Base-by-base conservation (phyloP, 1,284 basidiomycete species). In the Boletellus deceptivus region DNA sequence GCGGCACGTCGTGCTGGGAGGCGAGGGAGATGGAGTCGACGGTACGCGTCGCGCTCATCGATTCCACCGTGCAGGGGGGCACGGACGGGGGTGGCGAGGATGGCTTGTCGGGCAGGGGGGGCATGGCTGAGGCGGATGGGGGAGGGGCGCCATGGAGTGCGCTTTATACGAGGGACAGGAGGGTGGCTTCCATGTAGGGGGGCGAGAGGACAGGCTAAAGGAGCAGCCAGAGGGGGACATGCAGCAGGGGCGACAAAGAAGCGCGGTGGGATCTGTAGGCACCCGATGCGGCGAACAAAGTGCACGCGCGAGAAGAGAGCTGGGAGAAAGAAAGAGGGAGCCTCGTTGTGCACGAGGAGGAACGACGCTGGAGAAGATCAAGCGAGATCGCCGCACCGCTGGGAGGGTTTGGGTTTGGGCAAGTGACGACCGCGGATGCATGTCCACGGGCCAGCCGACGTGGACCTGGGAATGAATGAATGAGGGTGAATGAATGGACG, bases 201-300 rank as follows among this genome's bases (percentile, higher is more conserved):
- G n/a, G n/a, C n/a, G n/a, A n/a, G 47, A 36, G 33, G 43, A 52
- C 52, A 63, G 44, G 63, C 68, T 50, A 65, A 49, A 57, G 45
- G 56, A 58, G 52, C 63, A 64, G 60, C 56, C 46, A 41, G 25
- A 25, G 3, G 7, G 42, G 53, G 49, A 61, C 54, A 25, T 46
- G 64, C 53, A 47, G 56, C 59, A 41, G 53, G 53, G 53, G 37
- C 50, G 53, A 63, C 37, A 56, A 62, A 65, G 69, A 67, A 66
- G 68, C 54, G 56, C 37, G 44, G 49, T 46, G 35, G 44, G 29
- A 45, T 55, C 52, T 55, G 43, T 50, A 40, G 51, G 37, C 46
- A 43, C 55, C 43, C 55, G 41, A 49, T 43, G 42, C 35, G 5
- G 46, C 41, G 33, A 53, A 51, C 41, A 55, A 52, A 49, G 50